A percentile compares a stretch with the other conserved stretches of the same genome.
Evolutionary conservation across 257 asterid genomes (phyloP).

Genomic region (Thymus quinquecostatus): DNA sequence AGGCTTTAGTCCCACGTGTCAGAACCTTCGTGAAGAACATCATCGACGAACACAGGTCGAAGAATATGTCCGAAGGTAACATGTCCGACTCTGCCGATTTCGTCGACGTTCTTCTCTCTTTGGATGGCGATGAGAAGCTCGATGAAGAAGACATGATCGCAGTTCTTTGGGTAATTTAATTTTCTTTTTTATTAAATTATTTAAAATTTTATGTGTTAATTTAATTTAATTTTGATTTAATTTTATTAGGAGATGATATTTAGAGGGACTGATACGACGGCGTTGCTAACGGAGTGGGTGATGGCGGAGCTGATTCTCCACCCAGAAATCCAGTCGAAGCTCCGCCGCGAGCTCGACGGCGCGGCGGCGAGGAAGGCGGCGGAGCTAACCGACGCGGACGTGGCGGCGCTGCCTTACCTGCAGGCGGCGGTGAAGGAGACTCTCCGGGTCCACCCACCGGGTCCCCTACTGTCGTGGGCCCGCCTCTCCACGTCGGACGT

Average conservation of each 20-base stretch:
- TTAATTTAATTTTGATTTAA: neutral
- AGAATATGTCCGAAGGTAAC: no score
- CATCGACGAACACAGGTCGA: conserved; percentile 42
- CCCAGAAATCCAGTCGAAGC: conserved; percentile 51
- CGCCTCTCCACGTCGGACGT: conserved; percentile 59
- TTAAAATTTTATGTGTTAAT: neutral
- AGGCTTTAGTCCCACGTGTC: conserved; percentile 53
- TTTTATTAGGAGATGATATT: conserved; percentile 52
- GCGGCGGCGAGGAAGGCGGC: conserved; percentile 13
- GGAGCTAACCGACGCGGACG: conserved; percentile 35
- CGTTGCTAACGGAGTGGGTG: conserved; percentile 60
- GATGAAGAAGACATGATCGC: conserved; percentile 77
- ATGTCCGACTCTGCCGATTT: conserved; percentile 43
- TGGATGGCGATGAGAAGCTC: conserved; percentile 79
- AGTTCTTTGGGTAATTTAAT: conserved; percentile 65
- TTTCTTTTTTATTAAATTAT: neutral
- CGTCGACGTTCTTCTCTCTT: conserved; percentile 64
- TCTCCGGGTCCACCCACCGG: conserved; percentile 59
- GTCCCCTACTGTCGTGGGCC: conserved; percentile 67
- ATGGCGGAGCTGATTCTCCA: conserved; percentile 57
- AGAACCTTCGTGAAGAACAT: conserved; percentile 48
- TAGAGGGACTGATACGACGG: conserved; percentile 62
- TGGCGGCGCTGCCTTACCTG: conserved; percentile 54
- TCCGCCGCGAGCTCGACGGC: conserved; percentile 45
- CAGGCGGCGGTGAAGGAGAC: conserved; percentile 65